Evolutionary conservation across 257 asterid species (phyloP).

Genomic region (Fraxinus americana): DNA sequence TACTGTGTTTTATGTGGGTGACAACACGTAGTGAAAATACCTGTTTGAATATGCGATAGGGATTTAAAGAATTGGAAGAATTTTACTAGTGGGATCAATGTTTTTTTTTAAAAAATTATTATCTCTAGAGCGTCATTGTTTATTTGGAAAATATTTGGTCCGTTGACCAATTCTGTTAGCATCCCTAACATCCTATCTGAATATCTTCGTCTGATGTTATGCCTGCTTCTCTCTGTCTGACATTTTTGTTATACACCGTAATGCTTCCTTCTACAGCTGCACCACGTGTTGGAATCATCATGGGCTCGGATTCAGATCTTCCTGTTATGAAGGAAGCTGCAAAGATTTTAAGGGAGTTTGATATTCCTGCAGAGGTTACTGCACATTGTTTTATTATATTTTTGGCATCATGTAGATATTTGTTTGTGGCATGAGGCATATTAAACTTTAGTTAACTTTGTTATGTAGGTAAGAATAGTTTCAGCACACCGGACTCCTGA

Average conservation of each 20-base stretch:
- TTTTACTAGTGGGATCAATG: not conserved
- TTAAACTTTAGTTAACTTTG: slow-evolving; percentile 2
- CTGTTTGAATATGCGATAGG: not conserved
- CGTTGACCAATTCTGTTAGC: not conserved
- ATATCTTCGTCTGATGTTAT: not conserved
- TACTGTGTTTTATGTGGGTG: slow-evolving; percentile 15
- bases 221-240: not conserved
- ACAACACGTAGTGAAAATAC: not conserved
- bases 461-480: slow-evolving; percentile 81
- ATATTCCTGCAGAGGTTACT: slow-evolving; percentile 82
- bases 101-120: not conserved
- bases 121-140: not conserved
- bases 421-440: not conserved
- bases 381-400: slow-evolving; percentile 8
- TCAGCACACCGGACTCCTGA: slow-evolving; percentile 98
- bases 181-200: not conserved
- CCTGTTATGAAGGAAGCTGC: slow-evolving; percentile 99
- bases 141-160: not conserved
- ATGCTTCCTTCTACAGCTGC: slow-evolving; percentile 42
- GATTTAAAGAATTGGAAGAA: not conserved
- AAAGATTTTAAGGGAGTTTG: slow-evolving; percentile 71
- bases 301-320: slow-evolving; percentile 99
- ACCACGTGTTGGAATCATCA: slow-evolving; percentile 93
- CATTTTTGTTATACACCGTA: not conserved
- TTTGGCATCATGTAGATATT: not conserved